Evolutionary conservation across 2,329 filamentous ascomycete genomes (phyloP), one percentile per base, ranked within the genome.

Genomic region (Dactylellina parvicollis): DNA sequence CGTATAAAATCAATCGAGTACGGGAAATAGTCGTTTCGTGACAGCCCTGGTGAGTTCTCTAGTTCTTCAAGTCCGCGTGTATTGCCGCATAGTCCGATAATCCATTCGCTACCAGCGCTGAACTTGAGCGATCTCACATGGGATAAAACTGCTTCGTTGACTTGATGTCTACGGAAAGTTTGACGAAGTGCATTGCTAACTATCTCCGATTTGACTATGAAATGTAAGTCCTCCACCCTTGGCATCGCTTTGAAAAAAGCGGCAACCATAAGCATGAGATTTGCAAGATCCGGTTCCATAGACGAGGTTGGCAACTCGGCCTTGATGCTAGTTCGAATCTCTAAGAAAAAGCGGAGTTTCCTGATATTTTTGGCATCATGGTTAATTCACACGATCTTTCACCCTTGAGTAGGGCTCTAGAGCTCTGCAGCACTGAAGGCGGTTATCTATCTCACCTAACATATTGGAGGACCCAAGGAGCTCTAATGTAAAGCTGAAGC

Each of bases 61-160:
- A 72, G 20, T 10, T 64, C 52, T 10, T 36, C 22, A 36, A 72
- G n/a, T 1, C 67, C 67, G 16, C 7, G 40, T 7, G 8, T 18
- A 3, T 42, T 18, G 32, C 67, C 67, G 28, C 67, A 72, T 20
- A 72, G 26, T n/a, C 32, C 26, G 4, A 72, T 72, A 2, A 72
- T 60, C 67, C 67, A 72, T 18, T 72, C 67, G 20, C 67, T 72
- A 2, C 67, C 67, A 40, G 59, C 57, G 14, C 67, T 72, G 14
- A 72, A 72, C 36, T 72, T 72, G 4, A 72, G 59, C 3, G 59
- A 59, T 16, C 16, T 57, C n/a, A 65, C 59, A 14, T 59, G 24
- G 10, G 34, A 46, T 14, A 72, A 54, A 0, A 42, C 26, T 1
- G 14, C 10, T 38, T 71, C 42, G 18, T 46, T 50, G 14, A 40